Base-by-base conservation (phyloP, 495 filamentous ascomycete genomes). In the Annulohypoxylon bovei region DNA sequence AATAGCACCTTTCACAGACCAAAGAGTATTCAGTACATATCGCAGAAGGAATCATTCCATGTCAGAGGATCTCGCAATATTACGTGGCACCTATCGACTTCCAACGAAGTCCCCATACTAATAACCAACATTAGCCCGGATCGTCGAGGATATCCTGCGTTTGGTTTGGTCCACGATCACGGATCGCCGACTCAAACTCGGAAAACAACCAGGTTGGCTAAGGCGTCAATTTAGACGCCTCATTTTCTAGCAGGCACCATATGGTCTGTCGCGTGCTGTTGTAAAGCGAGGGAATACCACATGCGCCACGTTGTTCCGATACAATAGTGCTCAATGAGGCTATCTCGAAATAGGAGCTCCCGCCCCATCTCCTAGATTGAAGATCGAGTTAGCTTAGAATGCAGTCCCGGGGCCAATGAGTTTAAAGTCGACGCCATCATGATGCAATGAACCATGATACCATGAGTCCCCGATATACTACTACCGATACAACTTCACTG, bases 61-160 rank as follows among this genome's bases (percentile, higher is more conserved):
- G 28, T 30, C 27, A 37, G 40, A 56, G 52, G 40, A 49, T 37
- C 62, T 65, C 20, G 4, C 40, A 28, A 56, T 56, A 57, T 20
- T 49, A 65, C 52, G 40, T 49, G 35, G 40, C 40, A 39, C 23
- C 12, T 40, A 54, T 33, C 28, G 52, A 12, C n/a, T n/a, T 0
- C 32, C 30, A 12, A 39, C 33, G 23, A 47, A 27, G 22, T 62
- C 20, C 28, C 32, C 22, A 64, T 46, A 27, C 9, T 22, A 25
- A 39, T 18, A 39, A 22, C 32, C 39, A 33, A 22, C 9, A 32
- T 20, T 25, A 44, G 18, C 22, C 27, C 12, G 25, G 61, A 55
- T 33, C 25, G 25, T 27, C 23, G 23, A 28, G 23, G n/a, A 50
- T 27, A 50, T 27, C 23, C 12, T 14, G 3, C 2, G 22, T n/a